These are phyloP conservation scores for Psilocybe mexicana DNA, from an alignment of 1,284 basidiomycete genomes.

Conservation along the genomic window DNA sequence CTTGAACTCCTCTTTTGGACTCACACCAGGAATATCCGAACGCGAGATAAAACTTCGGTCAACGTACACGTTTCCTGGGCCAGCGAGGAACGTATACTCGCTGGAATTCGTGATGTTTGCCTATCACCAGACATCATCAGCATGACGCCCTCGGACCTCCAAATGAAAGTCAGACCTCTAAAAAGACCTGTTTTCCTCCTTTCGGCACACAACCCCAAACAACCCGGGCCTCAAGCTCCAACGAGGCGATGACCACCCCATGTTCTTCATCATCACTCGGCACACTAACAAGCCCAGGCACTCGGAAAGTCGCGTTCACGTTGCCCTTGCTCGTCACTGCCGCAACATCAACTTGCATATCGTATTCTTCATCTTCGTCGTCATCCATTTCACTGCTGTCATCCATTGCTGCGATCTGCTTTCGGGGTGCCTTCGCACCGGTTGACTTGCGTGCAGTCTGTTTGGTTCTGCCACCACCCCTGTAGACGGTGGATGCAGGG, in stretches of 20 bases:
- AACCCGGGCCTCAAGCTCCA: slow-evolving; percentile 31
- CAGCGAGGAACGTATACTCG: slow-evolving; percentile 37
- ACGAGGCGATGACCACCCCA: slow-evolving; percentile 33
- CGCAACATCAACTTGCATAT: slow-evolving; percentile 1
- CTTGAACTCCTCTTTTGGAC: slow-evolving; percentile 32
- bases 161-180: slow-evolving; percentile 17
- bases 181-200: slow-evolving; percentile 28
- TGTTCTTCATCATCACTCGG: slow-evolving; percentile 32
- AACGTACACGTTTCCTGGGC: slow-evolving; percentile 38
- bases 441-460: too few species aligned
- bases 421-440: too few species aligned
- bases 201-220: slow-evolving; percentile 36
- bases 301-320: slow-evolving; percentile 35
- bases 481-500: neutral
- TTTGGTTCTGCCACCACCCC: too few species aligned
- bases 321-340: slow-evolving; percentile 30
- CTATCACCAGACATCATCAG: slow-evolving; percentile 15
- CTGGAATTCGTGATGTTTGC: slow-evolving; percentile 40
- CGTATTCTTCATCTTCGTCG: slow-evolving; percentile 2
- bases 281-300: slow-evolving; percentile 34
- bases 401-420: too few species aligned
- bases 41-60: slow-evolving; percentile 40
- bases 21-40: slow-evolving; percentile 32
- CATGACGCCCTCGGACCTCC: neutral
- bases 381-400: neutral